Evolutionary conservation across 768 basidiomycete species (phyloP).

Genomic region (Boletus barrowsii): DNA sequence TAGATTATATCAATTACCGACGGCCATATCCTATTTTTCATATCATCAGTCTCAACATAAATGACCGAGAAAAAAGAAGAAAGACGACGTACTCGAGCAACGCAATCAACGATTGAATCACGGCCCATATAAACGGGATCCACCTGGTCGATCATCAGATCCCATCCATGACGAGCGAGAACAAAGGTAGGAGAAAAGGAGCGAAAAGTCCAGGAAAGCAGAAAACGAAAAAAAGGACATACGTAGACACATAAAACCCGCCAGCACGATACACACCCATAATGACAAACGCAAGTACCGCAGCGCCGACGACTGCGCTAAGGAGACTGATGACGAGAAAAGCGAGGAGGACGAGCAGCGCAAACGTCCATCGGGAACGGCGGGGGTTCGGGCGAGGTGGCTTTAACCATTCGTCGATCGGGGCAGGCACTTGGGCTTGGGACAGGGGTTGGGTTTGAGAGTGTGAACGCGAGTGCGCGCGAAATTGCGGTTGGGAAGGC

Average conservation of each 20-base stretch:
- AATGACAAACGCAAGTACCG: constrained; percentile 38
- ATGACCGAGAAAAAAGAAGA: background rate
- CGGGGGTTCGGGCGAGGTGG: constrained; percentile 29
- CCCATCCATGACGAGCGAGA: too few relatives aligned
- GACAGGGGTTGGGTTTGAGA: background rate
- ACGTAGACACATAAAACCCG: constrained; percentile 42
- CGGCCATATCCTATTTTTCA: constrained; percentile 38
- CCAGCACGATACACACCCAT: constrained; percentile 38
- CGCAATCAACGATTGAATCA: constrained; percentile 39
- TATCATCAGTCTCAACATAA: background rate
- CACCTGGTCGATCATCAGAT: constrained; percentile 17
- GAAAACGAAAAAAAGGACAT: constrained; percentile 6
- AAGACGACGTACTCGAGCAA: constrained; percentile 34
- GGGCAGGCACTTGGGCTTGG: background rate
- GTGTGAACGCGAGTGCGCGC: background rate
- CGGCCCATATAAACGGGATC: constrained; percentile 43
- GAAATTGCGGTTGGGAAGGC: background rate
- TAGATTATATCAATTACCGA: constrained; percentile 41
- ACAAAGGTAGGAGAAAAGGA: too few relatives aligned
- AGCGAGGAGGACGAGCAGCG: constrained; percentile 37
- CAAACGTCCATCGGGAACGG: constrained; percentile 39
- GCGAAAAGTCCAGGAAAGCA: too few relatives aligned
- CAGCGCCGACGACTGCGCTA: constrained; percentile 39
- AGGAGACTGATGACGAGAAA: constrained; percentile 35
- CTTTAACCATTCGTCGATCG: constrained; percentile 9